A percentile compares a stretch with the other conserved stretches of the same genome.
These are phyloP conservation scores for Pigoraptor vietnamica DNA, from an alignment of 78 protist species.

Conservation along the genomic window DNA sequence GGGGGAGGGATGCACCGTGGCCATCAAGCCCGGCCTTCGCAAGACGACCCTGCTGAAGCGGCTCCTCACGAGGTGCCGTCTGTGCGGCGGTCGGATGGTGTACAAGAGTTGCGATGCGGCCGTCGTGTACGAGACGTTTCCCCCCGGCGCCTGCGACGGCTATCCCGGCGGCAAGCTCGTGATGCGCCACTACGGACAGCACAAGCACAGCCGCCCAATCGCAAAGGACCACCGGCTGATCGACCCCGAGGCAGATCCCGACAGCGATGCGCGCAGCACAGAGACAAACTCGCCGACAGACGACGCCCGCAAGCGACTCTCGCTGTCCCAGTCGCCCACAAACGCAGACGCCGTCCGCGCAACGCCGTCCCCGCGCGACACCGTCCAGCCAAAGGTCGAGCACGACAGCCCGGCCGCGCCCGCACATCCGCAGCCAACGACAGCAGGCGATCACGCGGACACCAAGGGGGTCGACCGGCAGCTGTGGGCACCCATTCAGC, in stretches of 20 bases:
- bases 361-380: neutral
- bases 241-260: neutral
- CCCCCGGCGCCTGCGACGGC: neutral
- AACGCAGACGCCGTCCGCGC: no score
- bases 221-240: neutral
- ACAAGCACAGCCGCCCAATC: neutral
- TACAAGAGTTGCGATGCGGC: neutral
- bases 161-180: neutral
- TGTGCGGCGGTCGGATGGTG: neutral
- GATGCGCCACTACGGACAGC: neutral
- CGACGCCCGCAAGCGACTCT: neutral
- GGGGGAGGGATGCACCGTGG: neutral
- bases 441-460: neutral
- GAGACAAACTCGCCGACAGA: neutral
- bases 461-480: neutral
- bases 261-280: neutral
- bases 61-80: neutral
- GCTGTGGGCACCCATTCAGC: neutral
- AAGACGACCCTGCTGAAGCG: neutral
- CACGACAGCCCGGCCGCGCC: no score
- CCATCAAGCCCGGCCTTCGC: neutral
- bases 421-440: neutral
- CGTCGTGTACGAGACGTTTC: neutral
- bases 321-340: no score
- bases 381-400: no score